Percentiles rank a stretch among this genome's conserved stretches.
These are phyloP conservation scores for Hemerocallis citrina DNA, from an alignment of 106 monocot genomes.

Conservation along the genomic window DNA sequence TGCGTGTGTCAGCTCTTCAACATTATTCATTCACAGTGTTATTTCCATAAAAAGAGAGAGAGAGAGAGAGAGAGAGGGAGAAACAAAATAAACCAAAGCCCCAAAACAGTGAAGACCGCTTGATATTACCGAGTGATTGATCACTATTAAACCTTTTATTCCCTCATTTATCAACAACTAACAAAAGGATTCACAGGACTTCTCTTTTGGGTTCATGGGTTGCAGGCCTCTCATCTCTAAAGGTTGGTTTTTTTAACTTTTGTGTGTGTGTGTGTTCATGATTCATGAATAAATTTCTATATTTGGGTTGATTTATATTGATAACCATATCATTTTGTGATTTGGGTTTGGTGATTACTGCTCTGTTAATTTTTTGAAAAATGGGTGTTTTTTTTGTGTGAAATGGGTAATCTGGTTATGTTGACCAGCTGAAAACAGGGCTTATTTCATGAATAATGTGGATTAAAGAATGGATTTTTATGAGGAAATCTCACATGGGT, in stretches of 20 bases:
- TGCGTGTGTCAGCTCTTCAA: slow-evolving; percentile 7
- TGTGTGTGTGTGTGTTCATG: too few relatives aligned
- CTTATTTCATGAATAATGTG: not conserved
- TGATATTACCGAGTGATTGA: not conserved
- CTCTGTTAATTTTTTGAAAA: not conserved
- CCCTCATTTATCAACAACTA: too few relatives aligned
- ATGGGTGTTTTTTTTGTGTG: too few relatives aligned
- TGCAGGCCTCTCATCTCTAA: not conserved
- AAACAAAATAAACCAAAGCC: too few relatives aligned
- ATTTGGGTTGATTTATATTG: not conserved
- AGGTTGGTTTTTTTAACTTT: slow-evolving; percentile 7
- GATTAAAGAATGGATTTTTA: not conserved
- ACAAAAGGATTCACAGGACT: too few relatives aligned
- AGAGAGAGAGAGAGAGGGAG: too few relatives aligned
- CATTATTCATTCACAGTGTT: not conserved
- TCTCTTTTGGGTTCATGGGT: not conserved
- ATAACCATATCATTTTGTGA: not conserved
- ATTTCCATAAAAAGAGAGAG: not conserved
- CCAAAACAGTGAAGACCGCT: not conserved
- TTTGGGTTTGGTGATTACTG: not conserved
- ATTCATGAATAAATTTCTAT: too few relatives aligned
- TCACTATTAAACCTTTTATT: not conserved
- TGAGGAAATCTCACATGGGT: not conserved
- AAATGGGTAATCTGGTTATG: not conserved
- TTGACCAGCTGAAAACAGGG: not conserved